A percentile compares a stretch with the other conserved stretches of the same genome.
These are phyloP conservation scores for Zasmidium citrigriseum DNA, from an alignment of 2,329 filamentous ascomycete species.

Conservation along the genomic window DNA sequence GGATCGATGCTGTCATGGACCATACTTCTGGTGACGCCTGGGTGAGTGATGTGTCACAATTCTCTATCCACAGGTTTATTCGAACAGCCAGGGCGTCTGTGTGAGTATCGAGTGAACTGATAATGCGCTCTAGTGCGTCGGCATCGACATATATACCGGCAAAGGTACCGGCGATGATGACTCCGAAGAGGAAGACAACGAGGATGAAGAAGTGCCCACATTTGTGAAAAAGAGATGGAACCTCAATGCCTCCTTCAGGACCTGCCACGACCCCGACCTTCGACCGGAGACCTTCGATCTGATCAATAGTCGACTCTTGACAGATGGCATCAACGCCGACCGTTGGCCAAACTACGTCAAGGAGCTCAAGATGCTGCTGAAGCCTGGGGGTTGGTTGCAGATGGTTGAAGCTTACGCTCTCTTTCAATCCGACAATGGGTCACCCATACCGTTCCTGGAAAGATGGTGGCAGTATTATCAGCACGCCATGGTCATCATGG, in stretches of 20 bases:
- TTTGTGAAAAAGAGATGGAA: slow-evolving; percentile 35
- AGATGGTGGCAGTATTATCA: slow-evolving; percentile 30
- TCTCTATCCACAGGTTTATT: too few species aligned
- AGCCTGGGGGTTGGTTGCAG: slow-evolving; percentile 80
- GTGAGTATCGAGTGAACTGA: slow-evolving; percentile 8
- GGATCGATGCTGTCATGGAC: slow-evolving; percentile 27
- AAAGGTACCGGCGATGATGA: slow-evolving; percentile 25
- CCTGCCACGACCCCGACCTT: slow-evolving; percentile 20
- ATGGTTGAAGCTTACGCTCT: slow-evolving; percentile 87
- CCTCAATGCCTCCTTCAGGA: slow-evolving; percentile 34
- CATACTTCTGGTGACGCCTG: background rate
- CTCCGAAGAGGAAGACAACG: slow-evolving; percentile 22
- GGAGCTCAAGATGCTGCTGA: slow-evolving; percentile 72
- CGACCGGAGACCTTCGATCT: slow-evolving; percentile 68
- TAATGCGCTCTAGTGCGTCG: slow-evolving; percentile 27
- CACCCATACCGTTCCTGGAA: slow-evolving; percentile 12
- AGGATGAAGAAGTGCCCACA: slow-evolving; percentile 25
- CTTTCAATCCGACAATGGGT: slow-evolving; percentile 71
- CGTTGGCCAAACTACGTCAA: slow-evolving; percentile 75
- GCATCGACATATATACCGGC: slow-evolving; percentile 36
- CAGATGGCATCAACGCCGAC: slow-evolving; percentile 68
- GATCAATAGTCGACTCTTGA: slow-evolving; percentile 74
- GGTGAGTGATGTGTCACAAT: too few species aligned
- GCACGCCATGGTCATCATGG: slow-evolving; percentile 16
- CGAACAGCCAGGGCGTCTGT: too few species aligned